Base-by-base conservation (phyloP, 306 rosid species). In the Prunus davidiana region DNA sequence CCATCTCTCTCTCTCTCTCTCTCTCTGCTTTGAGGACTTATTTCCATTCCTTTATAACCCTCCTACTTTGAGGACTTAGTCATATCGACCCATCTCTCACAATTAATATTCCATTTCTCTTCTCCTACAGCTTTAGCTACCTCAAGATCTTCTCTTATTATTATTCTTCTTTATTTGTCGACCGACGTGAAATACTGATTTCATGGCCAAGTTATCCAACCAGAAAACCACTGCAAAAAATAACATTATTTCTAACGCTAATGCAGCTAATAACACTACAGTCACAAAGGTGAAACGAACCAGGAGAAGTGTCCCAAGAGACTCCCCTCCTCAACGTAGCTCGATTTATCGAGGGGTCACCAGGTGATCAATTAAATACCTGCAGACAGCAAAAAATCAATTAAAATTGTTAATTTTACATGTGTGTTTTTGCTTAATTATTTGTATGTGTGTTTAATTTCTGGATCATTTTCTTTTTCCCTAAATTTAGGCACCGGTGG, bases 311-410 rank as follows among this genome's bases (percentile, higher is more conserved):
- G 83, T 83, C 16, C 94, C 93, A 1, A 85, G 91, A 78, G 84
- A 85, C 30, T 89, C 93, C 43, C 93, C 91, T 64, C 88, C 96
- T n/a, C 96, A 90, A 79, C 84, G 92, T 73, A 93, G 97, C 86
- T 92, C 97, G 14, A 80, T 86, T 55, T 92, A 83, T 70, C 74
- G 97, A 2, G 97, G 97, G 8, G 97, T 93, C 58, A 93, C 96
- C 1, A 90, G 97, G 97, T 89, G 20, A 58, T 22, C 2, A 22
- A 4, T 25, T 4, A 12, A 22, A 0, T 9, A 49, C 16, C 13
- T 49, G 16, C 43, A 38, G 43, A 47, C 52, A 10, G 1, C 64
- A 60, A 25, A 12, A 13, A 25, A 25, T 22, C 12, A 62, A 62
- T 62, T 12, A 3, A 38, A 38, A 38, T 1, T 38, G 43, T 62